Base-by-base conservation (phyloP, 2,329 filamentous ascomycete species). In the Elsinoe fawcettii region DNA sequence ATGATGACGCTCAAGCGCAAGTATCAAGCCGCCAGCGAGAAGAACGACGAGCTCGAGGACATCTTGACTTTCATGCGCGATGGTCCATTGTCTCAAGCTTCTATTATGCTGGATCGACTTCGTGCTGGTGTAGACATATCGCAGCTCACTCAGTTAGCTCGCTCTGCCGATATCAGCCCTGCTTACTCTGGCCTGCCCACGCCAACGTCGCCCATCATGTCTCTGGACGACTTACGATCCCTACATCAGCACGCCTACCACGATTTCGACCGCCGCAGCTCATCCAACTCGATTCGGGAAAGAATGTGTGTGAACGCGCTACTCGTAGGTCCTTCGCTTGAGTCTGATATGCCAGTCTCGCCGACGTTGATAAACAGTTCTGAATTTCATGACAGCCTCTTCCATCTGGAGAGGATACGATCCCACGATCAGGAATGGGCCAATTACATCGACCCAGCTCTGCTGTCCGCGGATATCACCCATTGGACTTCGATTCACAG, bases 1-100 rank as follows among this genome's bases (percentile, higher is more conserved):
- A 55, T 55, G 51, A 43, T 55, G 34, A 55, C 51, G 4, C 36
- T 55, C 12, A 55, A 55, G 34, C 51, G 51, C 34, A 55, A 55
- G 27, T 55, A 55, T 18, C 34, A 55, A 27, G 51, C 51, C 18
- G 23, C 37, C 16, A 43, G 36, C 4, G 51, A 55, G 18, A 37
- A 36, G 20, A 55, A 55, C 18, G 16, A 55, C 14, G 23, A 30
- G 32, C 36, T 55, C 12, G 51, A 55, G 23, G 12, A 22, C 20
- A 7, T 37, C 16, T 8, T 37, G n/a, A 23, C 22, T 2, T 34
- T 55, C 14, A 20, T 55, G 12, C 51, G 51, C 36, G 51, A 43
- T 55, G 34, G 32, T 14, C 22, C 49, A 12, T 11, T 41, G 5
- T 32, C 36, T 2, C 32, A 55, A 25, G 51, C 51, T 16, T n/a